Evolutionary conservation across 106 monocot genomes (phyloP), one percentile per base, ranked within the genome.

Genomic region (Hemerocallis citrina): DNA sequence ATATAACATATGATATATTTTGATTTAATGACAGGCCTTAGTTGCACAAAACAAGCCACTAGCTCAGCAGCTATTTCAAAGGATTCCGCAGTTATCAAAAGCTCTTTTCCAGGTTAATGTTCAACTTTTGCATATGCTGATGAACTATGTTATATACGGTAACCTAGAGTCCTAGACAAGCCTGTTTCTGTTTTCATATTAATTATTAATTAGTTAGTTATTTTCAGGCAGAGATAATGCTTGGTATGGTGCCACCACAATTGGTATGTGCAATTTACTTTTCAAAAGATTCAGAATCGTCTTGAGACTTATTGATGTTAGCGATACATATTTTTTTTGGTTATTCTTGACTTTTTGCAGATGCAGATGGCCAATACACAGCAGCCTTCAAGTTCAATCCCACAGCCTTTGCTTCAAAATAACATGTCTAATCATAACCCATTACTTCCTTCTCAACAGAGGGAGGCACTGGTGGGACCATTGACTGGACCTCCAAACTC

Each of bases 171-270:
- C n/a, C n/a, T n/a, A n/a, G n/a, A n/a, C n/a, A n/a, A n/a, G n/a
- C n/a, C n/a, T n/a, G n/a, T n/a, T n/a, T n/a, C n/a, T n/a, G n/a
- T n/a, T n/a, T n/a, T n/a, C n/a, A n/a, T n/a, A n/a, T n/a, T n/a
- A n/a, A n/a, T n/a, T n/a, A n/a, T n/a, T n/a, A n/a, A n/a, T n/a
- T n/a, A n/a, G n/a, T n/a, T n/a, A n/a, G n/a, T n/a, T n/a, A n/a
- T n/a, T 16, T 71, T 52, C 89, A 95, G 89, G 82, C 73, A 52
- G 80, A 86, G 55, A 85, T 94, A 78, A 94, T 94, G 77, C 80
- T 94, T 52, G 89, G 89, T 23, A 66, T 94, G 78, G 89, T 76
- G 42, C 67, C 82, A 8, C 94, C 85, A 55, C 94, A 89, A 57
- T 76, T 83, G 78, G 95, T 95, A 37, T 25, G 71, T 67, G 40